Conservation (phyloP, 306 rosid genomes). For the Cucumis sativus region DNA sequence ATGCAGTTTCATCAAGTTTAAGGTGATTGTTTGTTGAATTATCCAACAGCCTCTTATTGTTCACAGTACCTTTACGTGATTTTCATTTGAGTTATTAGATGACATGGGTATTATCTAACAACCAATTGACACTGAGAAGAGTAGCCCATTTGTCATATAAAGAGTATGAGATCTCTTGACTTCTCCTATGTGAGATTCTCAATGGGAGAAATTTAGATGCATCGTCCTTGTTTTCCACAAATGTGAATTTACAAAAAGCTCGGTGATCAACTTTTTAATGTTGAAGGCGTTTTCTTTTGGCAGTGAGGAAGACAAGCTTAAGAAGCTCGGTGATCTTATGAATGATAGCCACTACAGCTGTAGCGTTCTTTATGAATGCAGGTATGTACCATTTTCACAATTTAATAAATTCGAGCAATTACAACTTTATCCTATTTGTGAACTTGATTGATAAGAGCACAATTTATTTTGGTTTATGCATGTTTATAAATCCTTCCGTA, state of each 20-base stretch:
- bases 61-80: background rate
- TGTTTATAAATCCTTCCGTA: background rate
- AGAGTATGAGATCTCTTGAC: no score
- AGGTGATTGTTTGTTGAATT: conserved; percentile 25
- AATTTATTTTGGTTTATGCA: background rate
- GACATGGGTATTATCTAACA: no score
- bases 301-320: conserved; percentile 77
- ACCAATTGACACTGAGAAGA: no score
- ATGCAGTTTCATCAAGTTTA: conserved; percentile 53
- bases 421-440: background rate
- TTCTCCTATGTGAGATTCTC: no score
- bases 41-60: background rate
- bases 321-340: conserved; percentile 90
- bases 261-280: no score
- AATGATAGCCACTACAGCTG: conserved; percentile 93
- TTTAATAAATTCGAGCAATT: background rate
- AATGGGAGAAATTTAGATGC: background rate
- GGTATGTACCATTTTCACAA: conserved; percentile 30
- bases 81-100: no score
- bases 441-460: background rate
- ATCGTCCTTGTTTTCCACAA: background rate
- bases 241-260: background rate
- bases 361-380: conserved; percentile 93
- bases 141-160: no score
- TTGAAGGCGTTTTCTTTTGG: conserved; percentile 4